Evolutionary conservation across 768 basidiomycete genomes (phyloP).

Genomic region (Wakefieldia striispora): DNA sequence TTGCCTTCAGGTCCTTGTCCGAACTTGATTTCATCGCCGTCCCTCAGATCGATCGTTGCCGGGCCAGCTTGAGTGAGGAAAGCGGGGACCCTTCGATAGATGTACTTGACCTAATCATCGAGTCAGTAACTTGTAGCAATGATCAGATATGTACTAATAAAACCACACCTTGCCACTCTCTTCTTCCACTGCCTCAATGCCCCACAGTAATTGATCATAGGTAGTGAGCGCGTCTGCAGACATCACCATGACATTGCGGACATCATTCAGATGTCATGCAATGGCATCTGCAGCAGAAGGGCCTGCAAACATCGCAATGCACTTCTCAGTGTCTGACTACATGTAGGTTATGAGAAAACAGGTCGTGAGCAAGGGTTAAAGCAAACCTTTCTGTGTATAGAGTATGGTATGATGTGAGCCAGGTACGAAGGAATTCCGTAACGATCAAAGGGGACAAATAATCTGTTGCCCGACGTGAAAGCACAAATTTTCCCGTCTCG

Average conservation of each 20-base stretch:
- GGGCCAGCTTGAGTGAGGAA: no score
- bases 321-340: neutral
- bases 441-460: neutral
- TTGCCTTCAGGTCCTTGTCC: slow-evolving; percentile 1
- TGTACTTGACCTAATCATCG: neutral
- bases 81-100: neutral
- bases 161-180: slow-evolving; percentile 1
- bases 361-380: neutral
- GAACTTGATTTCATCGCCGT: slow-evolving; percentile 4
- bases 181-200: slow-evolving; percentile 3
- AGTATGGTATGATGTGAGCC: neutral
- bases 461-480: no score
- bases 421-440: neutral
- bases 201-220: neutral
- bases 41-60: neutral
- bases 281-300: neutral
- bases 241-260: neutral
- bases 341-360: neutral
- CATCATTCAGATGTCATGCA: no score
- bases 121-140: neutral
- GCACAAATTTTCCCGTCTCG: no score
- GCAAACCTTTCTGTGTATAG: neutral
- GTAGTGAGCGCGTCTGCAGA: neutral
- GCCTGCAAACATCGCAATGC: slow-evolving; percentile 5
- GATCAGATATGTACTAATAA: neutral